Conservation (phyloP, 2,329 filamentous ascomycete species). For the Fusarium vanettenii region DNA sequence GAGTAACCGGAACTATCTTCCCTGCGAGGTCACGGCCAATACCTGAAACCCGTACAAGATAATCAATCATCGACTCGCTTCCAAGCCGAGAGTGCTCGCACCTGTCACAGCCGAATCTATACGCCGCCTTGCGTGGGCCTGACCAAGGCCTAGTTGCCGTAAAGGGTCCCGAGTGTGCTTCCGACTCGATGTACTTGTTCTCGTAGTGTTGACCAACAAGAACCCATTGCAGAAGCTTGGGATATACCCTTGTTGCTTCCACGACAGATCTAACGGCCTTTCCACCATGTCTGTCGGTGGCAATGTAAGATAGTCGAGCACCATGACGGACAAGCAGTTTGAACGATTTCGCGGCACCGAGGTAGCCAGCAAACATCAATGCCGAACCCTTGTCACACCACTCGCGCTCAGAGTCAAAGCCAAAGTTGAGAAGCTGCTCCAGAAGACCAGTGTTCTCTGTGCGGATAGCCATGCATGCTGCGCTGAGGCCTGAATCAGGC, state of each 20-base stretch:
- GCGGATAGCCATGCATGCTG: conserved; percentile 16
- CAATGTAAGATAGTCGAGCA: conserved; percentile 29
- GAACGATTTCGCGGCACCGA: conserved; percentile 26
- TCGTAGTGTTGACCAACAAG: conserved; percentile 32
- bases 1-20: conserved; percentile 16
- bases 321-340: conserved; percentile 32
- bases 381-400: conserved; percentile 27
- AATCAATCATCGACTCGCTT: conserved; percentile 12
- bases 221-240: conserved; percentile 31
- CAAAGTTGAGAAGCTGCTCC: conserved; percentile 24
- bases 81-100: not conserved
- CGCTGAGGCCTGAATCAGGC: not conserved
- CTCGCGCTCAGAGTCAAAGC: conserved; percentile 30
- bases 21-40: conserved; percentile 10
- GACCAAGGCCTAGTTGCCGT: conserved; percentile 24
- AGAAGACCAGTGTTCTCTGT: not conserved
- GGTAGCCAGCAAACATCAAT: conserved; percentile 35
- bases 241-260: conserved; percentile 21
- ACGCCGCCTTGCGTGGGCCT: conserved; percentile 24
- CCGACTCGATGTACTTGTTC: conserved; percentile 8
- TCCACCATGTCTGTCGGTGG: conserved; percentile 14
- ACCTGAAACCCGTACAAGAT: not conserved
- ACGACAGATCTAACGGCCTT: conserved; percentile 19
- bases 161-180: not conserved
- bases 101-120: not conserved